phyloP scores from a whole-genome alignment of 495 filamentous ascomycete genomes.

The Aspergillus diversus region DNA sequence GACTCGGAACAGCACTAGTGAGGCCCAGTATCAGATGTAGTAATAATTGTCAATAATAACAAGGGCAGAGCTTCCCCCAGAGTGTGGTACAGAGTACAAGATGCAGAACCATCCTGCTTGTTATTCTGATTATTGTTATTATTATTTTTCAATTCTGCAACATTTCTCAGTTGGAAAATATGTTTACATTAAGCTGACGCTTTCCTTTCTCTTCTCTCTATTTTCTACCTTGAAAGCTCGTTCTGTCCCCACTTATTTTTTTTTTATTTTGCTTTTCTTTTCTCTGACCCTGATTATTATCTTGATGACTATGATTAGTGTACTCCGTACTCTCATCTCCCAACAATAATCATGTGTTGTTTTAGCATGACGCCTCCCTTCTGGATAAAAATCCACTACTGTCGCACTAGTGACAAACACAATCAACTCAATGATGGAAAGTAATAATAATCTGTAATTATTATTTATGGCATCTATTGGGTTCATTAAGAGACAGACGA shows the following conservation, averaged over 20 bases:
- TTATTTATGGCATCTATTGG: neutral
- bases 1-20: slow-evolving; percentile 27
- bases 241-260: slow-evolving; percentile 7
- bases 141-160: slow-evolving; percentile 9
- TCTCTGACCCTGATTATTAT: neutral
- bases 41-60: slow-evolving; percentile 33
- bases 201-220: neutral
- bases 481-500: neutral
- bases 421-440: slow-evolving; percentile 26
- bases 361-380: slow-evolving; percentile 17
- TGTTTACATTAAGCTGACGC: neutral
- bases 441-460: slow-evolving; percentile 14
- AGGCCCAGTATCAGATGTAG: slow-evolving; percentile 31
- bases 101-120: neutral
- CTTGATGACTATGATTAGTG: slow-evolving; percentile 15
- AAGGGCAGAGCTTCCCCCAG: neutral
- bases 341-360: slow-evolving; percentile 19
- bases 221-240: neutral
- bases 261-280: neutral
- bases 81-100: slow-evolving; percentile 12
- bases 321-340: slow-evolving; percentile 8
- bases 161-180: slow-evolving; percentile 6
- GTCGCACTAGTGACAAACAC: slow-evolving; percentile 37
- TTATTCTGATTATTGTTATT: slow-evolving; percentile 6
- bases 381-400: slow-evolving; percentile 28